Base-by-base conservation (phyloP, 2,329 filamentous ascomycete species). In the Cadophora sp. region DNA sequence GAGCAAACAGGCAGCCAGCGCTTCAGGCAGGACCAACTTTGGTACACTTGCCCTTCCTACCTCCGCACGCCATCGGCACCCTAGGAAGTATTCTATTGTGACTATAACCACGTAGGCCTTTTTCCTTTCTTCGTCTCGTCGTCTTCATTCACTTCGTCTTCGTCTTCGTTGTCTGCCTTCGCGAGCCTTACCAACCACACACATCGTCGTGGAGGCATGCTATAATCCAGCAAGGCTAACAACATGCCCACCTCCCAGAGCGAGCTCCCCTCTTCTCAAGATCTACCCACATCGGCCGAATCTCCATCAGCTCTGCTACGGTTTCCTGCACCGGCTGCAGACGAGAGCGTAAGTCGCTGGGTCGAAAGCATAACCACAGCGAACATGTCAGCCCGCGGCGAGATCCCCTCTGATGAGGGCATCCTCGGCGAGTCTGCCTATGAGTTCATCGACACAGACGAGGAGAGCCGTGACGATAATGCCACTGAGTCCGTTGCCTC, bases 391-490 rank as follows among this genome's bases (percentile, higher is more conserved):
- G 62, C 70, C 24, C 71, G 62, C 59, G 74, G 73, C 59, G 76
- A 76, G 55, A 62, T 59, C 22, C 68, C 64, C 24, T 70, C 68
- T n/a, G 76, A 77, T 39, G 75, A 76, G 53, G 70, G 73, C 61
- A 70, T 65, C 62, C 73, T 78, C 27, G 72, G 71, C 16, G 76
- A 75, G 43, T 77, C 76, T 61, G 67, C 75, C 50, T 78, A 77
- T 66, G 76, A 78, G 60, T 75, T 78, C 59, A 73, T 78, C 68
- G 76, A 78, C 59, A 78, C 76, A 4, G 76, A 78, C 51, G 71
- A 69, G 36, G 76, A 78, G 59, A 76, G 74, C 63, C 73, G 75
- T 62, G 75, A 77, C 62, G 76, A 73, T 70, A 73, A 75, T 71
- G 70, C 73, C 47, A 77, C 76, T 8, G 76, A 77, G 48, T 78